These are phyloP conservation scores for Phylloporus sp. DNA, from an alignment of 768 basidiomycete species.

Conservation along the genomic window DNA sequence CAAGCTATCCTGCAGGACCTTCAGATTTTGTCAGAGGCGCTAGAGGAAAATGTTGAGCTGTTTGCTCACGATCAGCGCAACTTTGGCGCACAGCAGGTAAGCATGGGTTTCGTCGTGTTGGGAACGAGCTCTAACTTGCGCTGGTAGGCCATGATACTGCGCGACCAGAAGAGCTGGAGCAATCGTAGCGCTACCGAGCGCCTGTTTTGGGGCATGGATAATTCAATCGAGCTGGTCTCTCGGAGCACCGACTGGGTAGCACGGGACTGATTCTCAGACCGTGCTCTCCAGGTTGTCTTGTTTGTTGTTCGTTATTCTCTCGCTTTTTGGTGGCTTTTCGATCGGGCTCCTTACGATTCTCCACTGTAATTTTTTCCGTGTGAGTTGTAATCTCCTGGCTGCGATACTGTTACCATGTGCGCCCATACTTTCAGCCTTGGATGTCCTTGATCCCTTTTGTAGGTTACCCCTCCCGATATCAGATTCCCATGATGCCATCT, in stretches of 20 bases:
- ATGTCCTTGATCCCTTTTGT: slow-evolving; percentile 17
- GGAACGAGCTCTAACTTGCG: slow-evolving; percentile 1
- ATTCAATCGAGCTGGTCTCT: slow-evolving; percentile 80
- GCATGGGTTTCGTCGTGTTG: slow-evolving; percentile 9
- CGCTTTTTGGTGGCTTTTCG: slow-evolving; percentile 8
- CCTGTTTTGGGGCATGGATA: slow-evolving; percentile 89
- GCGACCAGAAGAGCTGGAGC: slow-evolving; percentile 96
- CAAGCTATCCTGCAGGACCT: slow-evolving; percentile 84
- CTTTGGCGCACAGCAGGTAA: slow-evolving; percentile 94
- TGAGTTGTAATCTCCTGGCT: slow-evolving; percentile 22
- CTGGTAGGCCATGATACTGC: slow-evolving; percentile 84
- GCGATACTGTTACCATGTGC: slow-evolving; percentile 11
- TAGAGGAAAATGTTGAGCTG: slow-evolving; percentile 85
- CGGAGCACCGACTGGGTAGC: slow-evolving; percentile 85
- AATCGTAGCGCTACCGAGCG: slow-evolving; percentile 86
- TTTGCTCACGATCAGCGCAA: slow-evolving; percentile 94
- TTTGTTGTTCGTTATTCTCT: slow-evolving; percentile 8
- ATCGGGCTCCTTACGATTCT: slow-evolving; percentile 1
- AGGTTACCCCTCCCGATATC: slow-evolving; percentile 15
- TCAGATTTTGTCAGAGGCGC: slow-evolving; percentile 77
- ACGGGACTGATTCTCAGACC: slow-evolving; percentile 53
- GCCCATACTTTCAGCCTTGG: slow-evolving; percentile 1
- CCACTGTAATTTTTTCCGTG: slow-evolving; percentile 19
- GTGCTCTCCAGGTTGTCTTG: slow-evolving; percentile 2
- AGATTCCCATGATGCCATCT: slow-evolving; percentile 9